These are phyloP conservation scores for maize (Zea mays) DNA, from an alignment of 176 grass and related monocot genomes.

Conservation along the genomic window Zm-B73-REFERENCE-NAM-5.0 NC_050101.1:146936001-146936500, in stretches of 20 bases:
- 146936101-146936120: slow-evolving; percentile 64
- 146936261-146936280: background rate
- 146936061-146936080: slow-evolving; percentile 91
- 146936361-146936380: background rate
- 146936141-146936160: slow-evolving; percentile 42
- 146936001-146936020: background rate
- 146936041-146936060: slow-evolving; percentile 55
- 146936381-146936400: background rate
- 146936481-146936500: background rate
- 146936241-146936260: background rate
- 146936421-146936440: background rate
- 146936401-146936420: background rate
- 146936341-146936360: background rate
- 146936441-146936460: background rate
- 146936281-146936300: background rate
- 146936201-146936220: background rate
- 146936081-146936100: slow-evolving; percentile 91
- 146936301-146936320: background rate
- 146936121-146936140: slow-evolving; percentile 68
- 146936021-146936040: background rate
- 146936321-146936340: background rate
- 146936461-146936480: background rate
- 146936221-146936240: background rate
- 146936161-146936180: slow-evolving; percentile 64
- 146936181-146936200: slow-evolving; percentile 43